These are phyloP conservation scores for Ananas comosus DNA, from an alignment of 176 grass and related monocot species.

Conservation along the genomic window DNA sequence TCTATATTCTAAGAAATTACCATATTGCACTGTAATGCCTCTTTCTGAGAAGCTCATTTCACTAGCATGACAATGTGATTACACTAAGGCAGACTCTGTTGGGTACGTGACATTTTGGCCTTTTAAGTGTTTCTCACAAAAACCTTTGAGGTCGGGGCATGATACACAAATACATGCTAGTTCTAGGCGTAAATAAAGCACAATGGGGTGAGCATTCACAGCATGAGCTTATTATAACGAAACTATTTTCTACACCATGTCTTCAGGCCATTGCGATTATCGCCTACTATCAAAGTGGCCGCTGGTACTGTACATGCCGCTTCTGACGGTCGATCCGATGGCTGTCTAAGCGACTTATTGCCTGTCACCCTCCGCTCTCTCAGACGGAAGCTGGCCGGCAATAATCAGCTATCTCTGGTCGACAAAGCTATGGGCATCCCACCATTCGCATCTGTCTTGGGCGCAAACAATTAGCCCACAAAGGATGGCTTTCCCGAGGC, in stretches of 20 bases:
- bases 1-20: too few species aligned
- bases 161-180: too few species aligned
- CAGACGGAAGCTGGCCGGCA: constrained; percentile 41
- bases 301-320: constrained; percentile 79
- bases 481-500: constrained; percentile 8
- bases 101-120: too few species aligned
- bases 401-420: constrained; percentile 25
- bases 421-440: constrained; percentile 72
- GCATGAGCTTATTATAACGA: background rate
- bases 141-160: too few species aligned
- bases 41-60: too few species aligned
- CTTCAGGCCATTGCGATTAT: constrained; percentile 62
- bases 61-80: too few species aligned
- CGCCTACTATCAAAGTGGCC: constrained; percentile 59
- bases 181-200: too few species aligned
- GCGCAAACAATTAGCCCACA: constrained; percentile 25
- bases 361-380: constrained; percentile 70
- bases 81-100: too few species aligned
- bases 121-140: too few species aligned
- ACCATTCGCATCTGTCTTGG: constrained; percentile 44
- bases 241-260: background rate
- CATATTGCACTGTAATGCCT: too few species aligned
- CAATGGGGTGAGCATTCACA: background rate
- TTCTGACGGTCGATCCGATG: constrained; percentile 59
- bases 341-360: constrained; percentile 62